phyloP scores from a whole-genome alignment of 768 basidiomycete species.

The Infundibulicybe gibba region DNA sequence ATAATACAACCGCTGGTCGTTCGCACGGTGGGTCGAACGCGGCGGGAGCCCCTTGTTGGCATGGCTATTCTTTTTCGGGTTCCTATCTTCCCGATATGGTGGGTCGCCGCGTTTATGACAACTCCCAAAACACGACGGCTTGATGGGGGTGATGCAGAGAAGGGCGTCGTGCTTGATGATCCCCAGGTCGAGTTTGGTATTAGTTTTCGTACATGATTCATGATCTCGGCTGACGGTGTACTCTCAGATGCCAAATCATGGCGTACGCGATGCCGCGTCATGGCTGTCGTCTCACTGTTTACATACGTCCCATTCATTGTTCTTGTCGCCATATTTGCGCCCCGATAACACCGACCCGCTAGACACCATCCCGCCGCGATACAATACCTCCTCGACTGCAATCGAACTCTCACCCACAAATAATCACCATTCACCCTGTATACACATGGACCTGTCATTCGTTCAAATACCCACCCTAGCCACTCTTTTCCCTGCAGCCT shows the following conservation, averaged over 20 bases:
- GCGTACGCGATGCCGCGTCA: conserved; percentile 73
- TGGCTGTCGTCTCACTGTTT: conserved; percentile 62
- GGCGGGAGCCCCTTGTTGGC: conserved; percentile 65
- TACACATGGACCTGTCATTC: too few relatives aligned
- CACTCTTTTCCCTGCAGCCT: too few relatives aligned
- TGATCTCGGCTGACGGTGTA: too few relatives aligned
- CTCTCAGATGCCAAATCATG: conserved; percentile 65
- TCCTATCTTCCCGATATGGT: conserved; percentile 68
- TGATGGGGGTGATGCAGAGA: conserved; percentile 55
- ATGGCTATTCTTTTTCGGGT: conserved; percentile 78
- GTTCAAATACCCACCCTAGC: too few relatives aligned
- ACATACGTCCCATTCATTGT: conserved; percentile 81
- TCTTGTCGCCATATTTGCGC: conserved; percentile 62
- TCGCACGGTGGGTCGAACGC: conserved; percentile 36
- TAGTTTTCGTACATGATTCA: conserved; percentile 2
- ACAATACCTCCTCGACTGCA: background rate
- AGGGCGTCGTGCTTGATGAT: conserved; percentile 71
- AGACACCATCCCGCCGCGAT: background rate
- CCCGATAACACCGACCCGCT: conserved; percentile 11
- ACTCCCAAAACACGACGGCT: conserved; percentile 63
- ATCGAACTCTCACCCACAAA: background rate
- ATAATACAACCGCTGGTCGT: conserved; percentile 23
- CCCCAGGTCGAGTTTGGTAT: conserved; percentile 76
- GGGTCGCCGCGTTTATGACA: conserved; percentile 44
- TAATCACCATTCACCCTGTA: too few relatives aligned